phyloP scores from a whole-genome alignment of 2,329 filamentous ascomycete species.

The Trichoderma citrinoviride region DNA sequence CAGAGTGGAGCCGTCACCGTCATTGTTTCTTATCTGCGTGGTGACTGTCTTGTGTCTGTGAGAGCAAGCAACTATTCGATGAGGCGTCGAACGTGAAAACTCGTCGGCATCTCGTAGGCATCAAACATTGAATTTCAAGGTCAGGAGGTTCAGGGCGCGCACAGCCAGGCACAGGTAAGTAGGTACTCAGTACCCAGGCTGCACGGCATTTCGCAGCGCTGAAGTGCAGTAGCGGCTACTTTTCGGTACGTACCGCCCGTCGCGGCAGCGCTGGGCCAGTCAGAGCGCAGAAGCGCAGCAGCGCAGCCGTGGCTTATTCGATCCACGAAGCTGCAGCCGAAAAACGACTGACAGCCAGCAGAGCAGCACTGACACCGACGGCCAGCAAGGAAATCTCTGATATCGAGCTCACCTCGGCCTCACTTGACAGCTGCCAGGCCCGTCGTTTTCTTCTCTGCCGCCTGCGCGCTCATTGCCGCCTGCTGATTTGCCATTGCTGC shows the following conservation, averaged over 20 bases:
- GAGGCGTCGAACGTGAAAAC: too few relatives aligned
- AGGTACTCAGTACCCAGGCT: not conserved
- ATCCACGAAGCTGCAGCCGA: constrained; percentile 38
- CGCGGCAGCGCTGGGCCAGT: constrained; percentile 8
- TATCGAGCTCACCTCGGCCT: constrained; percentile 25
- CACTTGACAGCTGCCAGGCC: constrained; percentile 23
- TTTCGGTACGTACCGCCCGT: constrained; percentile 16
- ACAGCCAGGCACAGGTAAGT: too few relatives aligned
- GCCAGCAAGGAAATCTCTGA: constrained; percentile 26
- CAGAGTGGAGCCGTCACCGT: too few relatives aligned
- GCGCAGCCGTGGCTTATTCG: constrained; percentile 37
- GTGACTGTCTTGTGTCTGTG: too few relatives aligned
- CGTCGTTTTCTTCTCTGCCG: constrained; percentile 16
- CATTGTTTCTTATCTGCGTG: too few relatives aligned
- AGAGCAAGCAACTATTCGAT: too few relatives aligned
- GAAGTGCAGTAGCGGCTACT: not conserved
- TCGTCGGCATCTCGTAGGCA: too few relatives aligned
- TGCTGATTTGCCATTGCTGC: constrained; percentile 21
- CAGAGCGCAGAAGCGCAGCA: not conserved
- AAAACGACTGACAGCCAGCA: constrained; percentile 35
- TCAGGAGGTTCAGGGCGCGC: too few relatives aligned
- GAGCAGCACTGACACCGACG: constrained; percentile 25
- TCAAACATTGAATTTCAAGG: too few relatives aligned
- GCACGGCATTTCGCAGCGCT: not conserved
- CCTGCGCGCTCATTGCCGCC: constrained; percentile 22